Evolutionary conservation across 129 eudicot genomes (phyloP), one percentile per base, ranked within the genome.

Genomic region (Flaveria robusta): DNA sequence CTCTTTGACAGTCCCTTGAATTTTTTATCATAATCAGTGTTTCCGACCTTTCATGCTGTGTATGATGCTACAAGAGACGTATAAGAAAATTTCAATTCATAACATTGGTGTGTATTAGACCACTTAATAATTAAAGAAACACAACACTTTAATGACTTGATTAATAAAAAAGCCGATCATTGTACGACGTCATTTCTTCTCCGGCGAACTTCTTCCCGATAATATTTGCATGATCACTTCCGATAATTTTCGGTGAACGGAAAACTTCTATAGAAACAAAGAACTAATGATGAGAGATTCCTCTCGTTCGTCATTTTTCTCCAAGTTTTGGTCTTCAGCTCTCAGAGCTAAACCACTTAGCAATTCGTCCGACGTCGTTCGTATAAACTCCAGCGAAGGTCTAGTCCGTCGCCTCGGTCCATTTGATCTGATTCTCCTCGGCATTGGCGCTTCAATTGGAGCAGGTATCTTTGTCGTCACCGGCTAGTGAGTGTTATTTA

Each of bases 381-480:
- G 78, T 43, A 72, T 77, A 7, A 76, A 23, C 34, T 78, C 86
- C 70, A 84, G 91, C 79, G 87, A 80, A 0, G 96, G 90, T 22
- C 76, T 95, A 3, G 81, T 83, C 19, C 94, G 99, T 15, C 92
- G 97, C 27, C 86, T 95, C n/a, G 92, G 97, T 3, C 87, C 93
- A 2, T 79, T 87, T 24, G 99, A 95, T 74, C 93, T 93, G 5
- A 55, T 93, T 64, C 89, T 93, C 11, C 71, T 93, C 65, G 98
- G 98, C 39, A 76, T 95, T 59, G 99, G 97, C 24, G 97, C 99
- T 52, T 91, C 97, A 3, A 95, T 95, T 39, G 99, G 99, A 20
- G 97, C 99, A n/a, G 99, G 99, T 10, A 91, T 95, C 55, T 95
- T 95, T 58, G 97, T 95, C 55, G 97, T 95, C 74, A 95, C 99